Percentiles rank a stretch among this genome's conserved stretches.
phyloP scores from a whole-genome alignment of 495 filamentous ascomycete genomes.

The Podospora didyma region DNA sequence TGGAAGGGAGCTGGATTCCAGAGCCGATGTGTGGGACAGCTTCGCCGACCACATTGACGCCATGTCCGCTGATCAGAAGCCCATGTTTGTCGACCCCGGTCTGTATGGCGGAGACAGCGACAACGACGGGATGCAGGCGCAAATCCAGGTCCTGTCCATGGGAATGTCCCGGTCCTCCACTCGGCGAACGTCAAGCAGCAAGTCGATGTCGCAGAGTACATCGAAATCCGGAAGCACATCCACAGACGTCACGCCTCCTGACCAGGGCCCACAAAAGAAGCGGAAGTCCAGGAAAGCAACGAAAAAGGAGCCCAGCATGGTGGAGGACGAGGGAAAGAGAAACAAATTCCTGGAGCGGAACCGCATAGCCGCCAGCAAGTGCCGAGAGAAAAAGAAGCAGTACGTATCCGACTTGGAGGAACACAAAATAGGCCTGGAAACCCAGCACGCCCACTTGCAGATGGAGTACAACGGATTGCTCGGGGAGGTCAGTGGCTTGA shows the following conservation, averaged over 20 bases:
- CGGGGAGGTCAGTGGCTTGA: conserved; percentile 49
- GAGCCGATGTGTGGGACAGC: conserved; percentile 13
- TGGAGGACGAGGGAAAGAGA: conserved; percentile 28
- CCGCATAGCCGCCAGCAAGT: conserved; percentile 79
- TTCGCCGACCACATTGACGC: conserved; percentile 16
- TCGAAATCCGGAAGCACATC: conserved; percentile 17
- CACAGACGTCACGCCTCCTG: conserved; percentile 23
- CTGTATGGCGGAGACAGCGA: conserved; percentile 18
- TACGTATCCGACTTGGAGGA: conserved; percentile 60
- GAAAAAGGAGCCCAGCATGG: conserved; percentile 10
- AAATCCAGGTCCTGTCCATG: conserved; percentile 16
- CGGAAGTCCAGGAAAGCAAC: conserved; percentile 11
- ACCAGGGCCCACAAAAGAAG: conserved; percentile 17
- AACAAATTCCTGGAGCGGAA: conserved; percentile 71
- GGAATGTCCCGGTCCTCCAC: conserved; percentile 18
- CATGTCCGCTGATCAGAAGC: conserved; percentile 12
- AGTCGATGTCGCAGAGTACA: conserved; percentile 18
- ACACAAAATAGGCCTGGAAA: conserved; percentile 37
- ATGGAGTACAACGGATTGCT: conserved; percentile 37
- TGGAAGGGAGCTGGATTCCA: neutral
- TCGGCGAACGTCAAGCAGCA: conserved; percentile 21
- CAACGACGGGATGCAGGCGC: conserved; percentile 16
- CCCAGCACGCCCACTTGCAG: conserved; percentile 30
- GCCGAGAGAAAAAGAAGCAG: conserved; percentile 82
- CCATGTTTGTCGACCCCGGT: conserved; percentile 24